Evolutionary conservation across 2,329 filamentous ascomycete species (phyloP), one percentile per base, ranked within the genome.

Genomic region (Falciphora oryzae): DNA sequence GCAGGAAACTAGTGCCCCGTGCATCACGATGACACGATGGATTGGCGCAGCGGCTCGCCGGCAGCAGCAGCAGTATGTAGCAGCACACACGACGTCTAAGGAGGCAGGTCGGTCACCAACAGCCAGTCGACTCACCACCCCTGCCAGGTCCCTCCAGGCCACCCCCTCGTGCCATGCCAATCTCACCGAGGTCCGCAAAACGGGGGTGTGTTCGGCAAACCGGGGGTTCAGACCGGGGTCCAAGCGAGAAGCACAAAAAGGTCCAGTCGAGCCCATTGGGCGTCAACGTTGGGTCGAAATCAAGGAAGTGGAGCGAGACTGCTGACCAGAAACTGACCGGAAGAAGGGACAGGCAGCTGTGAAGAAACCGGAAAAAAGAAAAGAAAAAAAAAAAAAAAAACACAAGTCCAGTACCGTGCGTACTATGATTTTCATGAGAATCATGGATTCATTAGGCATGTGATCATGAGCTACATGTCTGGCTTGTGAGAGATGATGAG

Each of bases 381-480:
- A 10, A 3, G 32, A 57, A 27, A 28, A 2, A 28, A 58, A 58
- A 35, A 31, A 18, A 18, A 29, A 56, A 56, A 56, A 56, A 56
- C 4, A 56, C 6, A 18, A 58, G 22, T 29, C 44, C 18, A 22
- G 16, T 53, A 44, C 14, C 35, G 44, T 50, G 14, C n/a, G 8
- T 28, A 28, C 4, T 13, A 3, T 53, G 22, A n/a, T 53, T 31
- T 29, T 62, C 61, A 56, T 57, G 31, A 31, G 25, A 62, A 62
- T 62, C 61, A 53, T 62, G 61, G 38, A 56, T 62, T 62, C 61
- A 62, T 62, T 62, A 57, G 44, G 61, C 61, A 56, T 62, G 53
- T 62, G 61, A 56, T 62, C 61, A 31, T 62, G 53, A 62, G 61
- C 53, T 44, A 62, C 61, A 57, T 53, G 44, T 53, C 44, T 53